Evolutionary conservation across 1,139 yeast species (phyloP), one percentile per base, ranked within the genome.

Genomic region (Candida glucosophila): DNA sequence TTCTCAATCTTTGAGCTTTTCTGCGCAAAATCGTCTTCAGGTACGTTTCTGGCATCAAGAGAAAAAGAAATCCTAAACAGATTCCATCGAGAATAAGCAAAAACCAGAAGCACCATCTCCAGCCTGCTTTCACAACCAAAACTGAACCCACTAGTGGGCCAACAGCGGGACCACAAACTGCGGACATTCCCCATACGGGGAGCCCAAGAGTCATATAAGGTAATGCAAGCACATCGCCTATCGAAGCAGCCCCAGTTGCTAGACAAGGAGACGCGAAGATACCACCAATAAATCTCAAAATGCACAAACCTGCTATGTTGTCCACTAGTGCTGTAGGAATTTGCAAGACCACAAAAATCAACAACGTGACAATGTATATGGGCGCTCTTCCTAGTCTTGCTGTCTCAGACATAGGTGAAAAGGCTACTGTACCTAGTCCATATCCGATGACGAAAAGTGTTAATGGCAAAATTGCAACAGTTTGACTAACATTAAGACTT

Each of bases 331-430:
- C 64, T 22, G 49, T 45, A 5, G 57, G 55, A 16, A 58, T 49
- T 34, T 57, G 64, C 23, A 58, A 40, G 16, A 57, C 43, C 34
- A 47, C 40, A 33, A 48, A 56, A 4, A 56, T 25, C 31, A 55
- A 44, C 19, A 55, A 40, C 4, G 59, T 47, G 19, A 38, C 24
- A 23, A 55, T 36, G 33, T 58, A 58, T 22, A 56, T 43, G 17
- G 56, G 42, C 26, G 66, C 68, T 36, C 85, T 57, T 3, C 85
- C 85, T 28, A 74, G 62, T 11, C 51, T 51, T 6, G 52, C 40
- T 28, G 47, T 44, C 41, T 74, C 80, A 4, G 75, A 61, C 31
- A 73, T 33, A 2, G 81, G 79, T 2, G 75, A 57, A 28, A 71
- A 62, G 2, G 70, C 33, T 55, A 70, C 49, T 9, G 76, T 77